A percentile compares a stretch with the other conserved stretches of the same genome.
These are phyloP conservation scores for Stemphylium lycopersici DNA, from an alignment of 2,329 filamentous ascomycete species.

Conservation along the genomic window DNA sequence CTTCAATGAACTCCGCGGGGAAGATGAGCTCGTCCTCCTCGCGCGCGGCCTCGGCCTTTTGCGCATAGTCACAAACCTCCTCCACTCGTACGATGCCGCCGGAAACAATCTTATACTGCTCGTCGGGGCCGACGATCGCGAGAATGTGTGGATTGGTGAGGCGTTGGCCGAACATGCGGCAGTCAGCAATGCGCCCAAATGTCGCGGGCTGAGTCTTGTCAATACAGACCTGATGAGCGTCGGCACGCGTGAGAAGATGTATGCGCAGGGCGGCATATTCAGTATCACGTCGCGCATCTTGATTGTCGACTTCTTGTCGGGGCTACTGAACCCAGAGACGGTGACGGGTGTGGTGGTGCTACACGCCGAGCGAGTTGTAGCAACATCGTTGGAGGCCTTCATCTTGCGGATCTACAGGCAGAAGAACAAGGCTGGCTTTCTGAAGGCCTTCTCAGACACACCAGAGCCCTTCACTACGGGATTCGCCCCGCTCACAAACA, in stretches of 20 bases:
- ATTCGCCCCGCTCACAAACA: constrained; percentile 84
- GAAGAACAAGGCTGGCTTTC: constrained; percentile 89
- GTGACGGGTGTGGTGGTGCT: constrained; percentile 87
- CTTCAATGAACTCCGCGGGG: constrained; percentile 72
- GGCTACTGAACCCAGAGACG: constrained; percentile 77
- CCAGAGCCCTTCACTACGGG: constrained; percentile 89
- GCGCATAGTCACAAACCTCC: constrained; percentile 90
- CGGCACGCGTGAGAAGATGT: constrained; percentile 86
- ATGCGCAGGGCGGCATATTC: constrained; percentile 85
- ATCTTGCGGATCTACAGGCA: constrained; percentile 93
- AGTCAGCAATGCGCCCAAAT: constrained; percentile 80
- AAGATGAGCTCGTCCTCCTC: constrained; percentile 93
- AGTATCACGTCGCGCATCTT: constrained; percentile 95
- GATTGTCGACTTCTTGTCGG: constrained; percentile 90
- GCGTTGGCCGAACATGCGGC: constrained; percentile 94
- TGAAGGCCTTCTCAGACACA: constrained; percentile 95
- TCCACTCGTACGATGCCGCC: constrained; percentile 95
- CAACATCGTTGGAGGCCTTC: constrained; percentile 91
- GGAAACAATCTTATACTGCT: constrained; percentile 92
- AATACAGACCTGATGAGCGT: constrained; percentile 95
- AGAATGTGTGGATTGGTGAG: constrained; percentile 97
- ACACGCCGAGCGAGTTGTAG: constrained; percentile 83
- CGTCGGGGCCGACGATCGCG: constrained; percentile 86
- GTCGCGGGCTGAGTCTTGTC: constrained; percentile 85
- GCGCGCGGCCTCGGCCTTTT: constrained; percentile 91